These are phyloP conservation scores for Theobroma grandiflorum DNA, from an alignment of 441 rosid genomes.

Conservation along the genomic window DNA sequence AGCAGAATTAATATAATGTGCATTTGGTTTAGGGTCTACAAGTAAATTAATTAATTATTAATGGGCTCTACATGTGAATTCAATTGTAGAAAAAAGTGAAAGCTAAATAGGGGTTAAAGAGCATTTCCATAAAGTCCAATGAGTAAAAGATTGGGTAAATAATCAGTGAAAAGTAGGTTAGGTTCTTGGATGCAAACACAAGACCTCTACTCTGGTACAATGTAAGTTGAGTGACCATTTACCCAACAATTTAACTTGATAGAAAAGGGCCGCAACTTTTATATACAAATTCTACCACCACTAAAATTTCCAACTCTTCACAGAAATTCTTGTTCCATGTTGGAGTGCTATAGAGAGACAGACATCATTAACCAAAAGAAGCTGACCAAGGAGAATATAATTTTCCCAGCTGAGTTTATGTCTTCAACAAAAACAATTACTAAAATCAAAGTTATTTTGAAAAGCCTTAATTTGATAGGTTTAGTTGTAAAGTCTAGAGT, in stretches of 20 bases:
- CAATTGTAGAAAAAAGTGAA: neutral
- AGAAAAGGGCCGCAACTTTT: slow-evolving; percentile 1
- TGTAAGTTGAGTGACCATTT: neutral
- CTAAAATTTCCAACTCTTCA: neutral
- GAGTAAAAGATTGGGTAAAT: neutral
- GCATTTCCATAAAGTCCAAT: slow-evolving; percentile 1
- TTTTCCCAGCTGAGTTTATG: neutral
- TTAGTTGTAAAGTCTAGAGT: neutral
- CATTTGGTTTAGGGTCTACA: neutral
- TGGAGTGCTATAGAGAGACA: neutral
- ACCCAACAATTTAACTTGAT: slow-evolving; percentile 11
- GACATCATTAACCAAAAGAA: slow-evolving; percentile 10
- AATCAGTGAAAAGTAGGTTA: slow-evolving; percentile 7
- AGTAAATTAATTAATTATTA: neutral
- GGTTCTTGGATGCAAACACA: neutral
- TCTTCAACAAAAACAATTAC: neutral
- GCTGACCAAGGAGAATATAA: neutral
- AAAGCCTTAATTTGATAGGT: neutral
- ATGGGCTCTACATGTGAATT: neutral
- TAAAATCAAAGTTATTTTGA: neutral
- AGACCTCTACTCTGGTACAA: neutral
- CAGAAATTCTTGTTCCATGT: neutral
- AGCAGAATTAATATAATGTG: neutral
- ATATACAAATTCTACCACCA: slow-evolving; percentile 5
- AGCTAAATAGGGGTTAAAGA: neutral